phyloP scores from a whole-genome alignment of 306 rosid species.

The Cicer cuneatum region DNA sequence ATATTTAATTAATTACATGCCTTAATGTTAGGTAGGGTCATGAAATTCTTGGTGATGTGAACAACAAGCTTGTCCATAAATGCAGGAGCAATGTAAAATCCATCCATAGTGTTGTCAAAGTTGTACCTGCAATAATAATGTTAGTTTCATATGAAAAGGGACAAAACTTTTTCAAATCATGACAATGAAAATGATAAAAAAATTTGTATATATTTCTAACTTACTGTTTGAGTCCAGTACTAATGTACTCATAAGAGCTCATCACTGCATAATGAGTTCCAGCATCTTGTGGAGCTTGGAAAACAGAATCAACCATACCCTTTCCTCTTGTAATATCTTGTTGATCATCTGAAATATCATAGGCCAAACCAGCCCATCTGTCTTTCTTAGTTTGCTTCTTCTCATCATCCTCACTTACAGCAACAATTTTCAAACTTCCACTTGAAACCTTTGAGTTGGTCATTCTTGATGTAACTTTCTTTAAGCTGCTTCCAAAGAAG shows the following conservation, averaged over 20 bases:
- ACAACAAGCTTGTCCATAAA: constrained; percentile 99
- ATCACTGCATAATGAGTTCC: constrained; percentile 89
- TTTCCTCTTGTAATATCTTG: constrained; percentile 98
- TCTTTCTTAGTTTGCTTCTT: constrained; percentile 62
- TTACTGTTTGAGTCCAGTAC: constrained; percentile 75
- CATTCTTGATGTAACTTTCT: constrained; percentile 67
- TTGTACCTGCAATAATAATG: constrained; percentile 60
- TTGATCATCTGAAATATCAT: constrained; percentile 82
- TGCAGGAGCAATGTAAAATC: constrained; percentile 92
- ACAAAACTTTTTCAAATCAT: not conserved
- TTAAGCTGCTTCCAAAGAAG: constrained; percentile 80
- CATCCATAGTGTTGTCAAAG: constrained; percentile 75
- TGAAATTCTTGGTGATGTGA: constrained; percentile 92
- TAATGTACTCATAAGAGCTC: constrained; percentile 89
- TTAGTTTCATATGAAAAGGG: not conserved
- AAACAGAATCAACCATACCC: constrained; percentile 87
- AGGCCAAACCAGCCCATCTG: constrained; percentile 68
- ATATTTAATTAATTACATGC: constrained; percentile 38
- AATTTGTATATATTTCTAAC: constrained; percentile 12
- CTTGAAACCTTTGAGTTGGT: constrained; percentile 54
- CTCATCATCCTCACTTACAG: constrained; percentile 58
- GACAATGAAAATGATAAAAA: not conserved
- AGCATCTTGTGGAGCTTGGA: constrained; percentile 67
- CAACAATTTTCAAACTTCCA: constrained; percentile 66
- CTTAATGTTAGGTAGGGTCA: constrained; percentile 93